These are phyloP conservation scores for Macrocystidia cucumis DNA, from an alignment of 1,284 basidiomycete species.

Conservation along the genomic window DNA sequence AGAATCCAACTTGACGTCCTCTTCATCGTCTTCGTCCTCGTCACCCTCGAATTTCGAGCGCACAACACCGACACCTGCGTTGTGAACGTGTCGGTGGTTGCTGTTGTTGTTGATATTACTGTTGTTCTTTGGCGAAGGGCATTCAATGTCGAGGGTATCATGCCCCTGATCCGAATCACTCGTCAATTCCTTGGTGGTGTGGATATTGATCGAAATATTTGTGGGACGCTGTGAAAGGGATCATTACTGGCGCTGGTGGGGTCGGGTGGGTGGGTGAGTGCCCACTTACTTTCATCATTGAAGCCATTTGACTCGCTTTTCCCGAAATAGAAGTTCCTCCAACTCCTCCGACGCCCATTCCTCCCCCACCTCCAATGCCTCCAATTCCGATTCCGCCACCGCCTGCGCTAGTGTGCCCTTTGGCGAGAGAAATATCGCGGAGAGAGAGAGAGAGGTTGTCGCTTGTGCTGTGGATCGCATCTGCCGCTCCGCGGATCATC, in stretches of 20 bases:
- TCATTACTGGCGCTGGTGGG: not conserved
- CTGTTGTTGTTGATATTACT: too few relatives aligned
- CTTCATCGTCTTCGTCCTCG: too few relatives aligned
- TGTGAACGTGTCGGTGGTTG: too few relatives aligned
- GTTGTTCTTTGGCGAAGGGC: too few relatives aligned
- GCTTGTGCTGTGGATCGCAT: slow-evolving; percentile 30
- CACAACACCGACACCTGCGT: too few relatives aligned
- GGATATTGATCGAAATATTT: slow-evolving; percentile 46
- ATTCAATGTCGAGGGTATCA: slow-evolving; percentile 11
- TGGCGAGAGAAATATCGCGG: slow-evolving; percentile 22
- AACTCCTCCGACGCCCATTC: too few relatives aligned
- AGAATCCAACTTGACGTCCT: too few relatives aligned
- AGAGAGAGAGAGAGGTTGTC: slow-evolving; percentile 31
- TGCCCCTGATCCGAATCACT: slow-evolving; percentile 24
- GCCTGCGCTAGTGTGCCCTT: too few relatives aligned
- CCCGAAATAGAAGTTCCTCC: too few relatives aligned
- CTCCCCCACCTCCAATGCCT: too few relatives aligned
- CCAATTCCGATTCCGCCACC: too few relatives aligned
- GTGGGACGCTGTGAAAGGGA: slow-evolving; percentile 20
- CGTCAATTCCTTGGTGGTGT: slow-evolving; percentile 39
- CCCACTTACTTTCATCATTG: slow-evolving; percentile 15
- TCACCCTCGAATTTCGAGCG: too few relatives aligned
- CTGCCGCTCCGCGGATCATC: slow-evolving; percentile 32
- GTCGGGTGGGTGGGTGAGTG: slow-evolving; percentile 3
- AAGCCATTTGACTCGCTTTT: slow-evolving; percentile 13